These are phyloP conservation scores for Penicillium glabrum DNA, from an alignment of 2,329 filamentous ascomycete species.

Conservation along the genomic window DNA sequence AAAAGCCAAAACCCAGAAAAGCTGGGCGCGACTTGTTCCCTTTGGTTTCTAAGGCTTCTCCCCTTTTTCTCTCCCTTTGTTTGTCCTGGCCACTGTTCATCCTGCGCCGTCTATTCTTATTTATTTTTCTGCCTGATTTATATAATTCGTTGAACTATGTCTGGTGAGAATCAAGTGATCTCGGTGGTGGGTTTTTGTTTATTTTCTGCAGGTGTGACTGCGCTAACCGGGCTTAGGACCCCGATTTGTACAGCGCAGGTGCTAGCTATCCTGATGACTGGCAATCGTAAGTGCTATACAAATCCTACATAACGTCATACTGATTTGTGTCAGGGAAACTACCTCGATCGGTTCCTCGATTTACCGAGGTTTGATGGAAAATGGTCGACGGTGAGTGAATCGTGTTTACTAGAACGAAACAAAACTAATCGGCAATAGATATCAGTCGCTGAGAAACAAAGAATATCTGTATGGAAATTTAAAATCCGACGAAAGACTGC, in stretches of 20 bases:
- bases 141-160: neutral
- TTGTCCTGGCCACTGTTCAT: neutral
- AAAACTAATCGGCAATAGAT: conserved; percentile 5
- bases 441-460: conserved; percentile 13
- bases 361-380: conserved; percentile 15
- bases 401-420: neutral
- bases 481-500: neutral
- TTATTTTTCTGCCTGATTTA: neutral
- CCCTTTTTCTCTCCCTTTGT: neutral
- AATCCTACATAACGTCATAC: neutral
- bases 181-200: neutral
- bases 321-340: conserved; percentile 5
- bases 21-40: neutral
- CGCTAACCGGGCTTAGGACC: conserved; percentile 4
- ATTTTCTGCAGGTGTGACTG: neutral
- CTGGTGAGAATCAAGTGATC: neutral
- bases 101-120: neutral
- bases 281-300: conserved; percentile 12
- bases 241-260: neutral
- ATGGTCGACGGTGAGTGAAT: conserved; percentile 12
- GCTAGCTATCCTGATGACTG: conserved; percentile 11
- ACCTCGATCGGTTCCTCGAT: conserved; percentile 17
- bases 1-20: neutral
- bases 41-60: too few relatives aligned
- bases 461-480: conserved; percentile 10